Base-by-base conservation (phyloP, 23 red algal genomes). In the Gracilaria domingensis region DNA sequence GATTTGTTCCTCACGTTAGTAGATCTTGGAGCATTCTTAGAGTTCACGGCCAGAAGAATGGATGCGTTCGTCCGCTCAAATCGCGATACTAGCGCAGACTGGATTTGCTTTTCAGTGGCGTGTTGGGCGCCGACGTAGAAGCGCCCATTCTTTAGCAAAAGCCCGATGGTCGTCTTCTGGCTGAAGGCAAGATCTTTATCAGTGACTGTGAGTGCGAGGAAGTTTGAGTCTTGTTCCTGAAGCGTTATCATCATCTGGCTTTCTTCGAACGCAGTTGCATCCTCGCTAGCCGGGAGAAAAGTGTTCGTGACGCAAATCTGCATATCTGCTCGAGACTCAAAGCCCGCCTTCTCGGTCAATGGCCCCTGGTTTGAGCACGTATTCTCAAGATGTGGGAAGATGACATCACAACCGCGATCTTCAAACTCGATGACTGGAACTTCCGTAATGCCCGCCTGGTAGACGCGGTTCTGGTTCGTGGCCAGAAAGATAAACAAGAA, bases 401-500 rank as follows among this genome's bases (percentile, higher is more conserved):
- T 5, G 2, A 1, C 0, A 29, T 77, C 72, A 50, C 42, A 77
- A 12, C 72, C 72, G 14, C 72, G 14, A 30, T 49, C 42, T 49
- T 77, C 72, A 25, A 77, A 49, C 34, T 51, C 72, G 50, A 77
- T 51, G 0, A 50, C 16, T 0, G 72, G 72, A 77, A 77, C 42
- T 18, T 51, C 21, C 0, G 49, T 20, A 2, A 77, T 34, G 0
- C 50, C 7, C 5, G 39, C 40, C 1, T 50, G 23, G 42, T 77
- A 77, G 0, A 24, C 17, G 0, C 12, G 21, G 72, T 77, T 50
- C 13, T 7, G 30, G 9, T 50, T 77, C 3, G 72, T 77, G 25
- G 72, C 72, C 42, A 77, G 18, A 16, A 77, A 77, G 25, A 77
- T 77, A 33, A 77, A 77, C 23, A 77, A 8, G 28, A 77, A 77